Evolutionary conservation across 23 red algal species (phyloP), one percentile per base, ranked within the genome.

Genomic region (Gracilaria gracilis): DNA sequence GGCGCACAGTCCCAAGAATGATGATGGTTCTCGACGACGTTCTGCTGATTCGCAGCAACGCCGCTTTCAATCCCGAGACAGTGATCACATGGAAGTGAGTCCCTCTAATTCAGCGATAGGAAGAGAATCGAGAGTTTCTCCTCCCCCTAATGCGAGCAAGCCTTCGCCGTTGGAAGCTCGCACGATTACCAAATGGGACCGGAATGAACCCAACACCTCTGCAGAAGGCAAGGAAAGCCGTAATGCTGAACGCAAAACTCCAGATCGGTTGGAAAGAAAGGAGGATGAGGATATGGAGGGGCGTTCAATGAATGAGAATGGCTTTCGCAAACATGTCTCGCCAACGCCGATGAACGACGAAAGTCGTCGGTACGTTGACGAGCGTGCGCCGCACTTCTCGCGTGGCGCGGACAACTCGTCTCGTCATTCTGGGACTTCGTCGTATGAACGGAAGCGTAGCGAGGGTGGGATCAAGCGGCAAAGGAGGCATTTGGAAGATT

Each of bases 401-500:
- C 17, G 69, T 3, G 69, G 28, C 6, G 37, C 69, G 7, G 69
- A 75, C 35, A 75, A 75, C n/a, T 75, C 69, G 5, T 75, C 69
- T n/a, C 35, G 69, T 2, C 69, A 75, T 23, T 75, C 69, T 46
- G 69, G 69, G n/a, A 75, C 69, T 21, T 75, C 69, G 1, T 75
- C 69, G 36, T 75, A 75, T 75, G 69, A 75, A 44, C 69, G 69
- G 69, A 75, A 75, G 36, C 69, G 69, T 21, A 75, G 39, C 44
- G 69, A 75, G 1, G 36, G 35, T 40, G 61, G 61, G 9, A 32
- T 24, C n/a, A 75, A 75, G 37, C 69, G 69, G 9, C 69, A 75
- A 16, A 24, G 69, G 11, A 40, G 69, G n/a, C 69, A 75, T 44
- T 44, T 75, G 69, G 69, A 75, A 19, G 69, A 75, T 2, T 17